These are phyloP conservation scores for Withania somnifera DNA, from an alignment of 305 asterid species.

Conservation along the genomic window DNA sequence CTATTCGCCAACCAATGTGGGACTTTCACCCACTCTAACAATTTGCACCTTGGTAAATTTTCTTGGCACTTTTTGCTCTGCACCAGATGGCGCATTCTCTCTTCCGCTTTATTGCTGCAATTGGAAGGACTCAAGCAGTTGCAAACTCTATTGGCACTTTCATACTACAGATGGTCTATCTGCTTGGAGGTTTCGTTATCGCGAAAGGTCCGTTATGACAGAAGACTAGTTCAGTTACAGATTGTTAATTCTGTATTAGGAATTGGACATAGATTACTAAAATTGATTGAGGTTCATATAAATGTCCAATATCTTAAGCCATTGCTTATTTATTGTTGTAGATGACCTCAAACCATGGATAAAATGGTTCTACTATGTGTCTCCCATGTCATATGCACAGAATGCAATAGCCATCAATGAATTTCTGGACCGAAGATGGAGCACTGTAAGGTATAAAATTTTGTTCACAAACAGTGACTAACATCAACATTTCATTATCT, in stretches of 20 bases:
- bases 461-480: background rate
- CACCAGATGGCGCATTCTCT: slow-evolving; percentile 92
- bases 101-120: slow-evolving; percentile 63
- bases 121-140: slow-evolving; percentile 80
- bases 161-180: slow-evolving; percentile 62
- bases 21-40: too few species aligned
- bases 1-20: too few species aligned
- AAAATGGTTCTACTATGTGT: slow-evolving; percentile 68
- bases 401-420: slow-evolving; percentile 84
- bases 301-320: background rate
- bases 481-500: background rate
- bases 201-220: slow-evolving; percentile 51
- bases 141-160: slow-evolving; percentile 72
- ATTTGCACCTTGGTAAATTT: background rate
- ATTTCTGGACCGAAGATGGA: slow-evolving; percentile 80
- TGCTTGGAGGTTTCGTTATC: slow-evolving; percentile 86
- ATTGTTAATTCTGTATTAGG: background rate
- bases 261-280: background rate
- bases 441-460: slow-evolving; percentile 42
- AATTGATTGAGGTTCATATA: background rate
- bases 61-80: slow-evolving; percentile 63
- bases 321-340: slow-evolving; percentile 8
- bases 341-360: slow-evolving; percentile 81
- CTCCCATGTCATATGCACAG: slow-evolving; percentile 93
- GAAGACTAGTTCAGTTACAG: background rate